Base-by-base conservation (phyloP, 2,329 filamentous ascomycete species). In the Colletotrichum limetticola region DNA sequence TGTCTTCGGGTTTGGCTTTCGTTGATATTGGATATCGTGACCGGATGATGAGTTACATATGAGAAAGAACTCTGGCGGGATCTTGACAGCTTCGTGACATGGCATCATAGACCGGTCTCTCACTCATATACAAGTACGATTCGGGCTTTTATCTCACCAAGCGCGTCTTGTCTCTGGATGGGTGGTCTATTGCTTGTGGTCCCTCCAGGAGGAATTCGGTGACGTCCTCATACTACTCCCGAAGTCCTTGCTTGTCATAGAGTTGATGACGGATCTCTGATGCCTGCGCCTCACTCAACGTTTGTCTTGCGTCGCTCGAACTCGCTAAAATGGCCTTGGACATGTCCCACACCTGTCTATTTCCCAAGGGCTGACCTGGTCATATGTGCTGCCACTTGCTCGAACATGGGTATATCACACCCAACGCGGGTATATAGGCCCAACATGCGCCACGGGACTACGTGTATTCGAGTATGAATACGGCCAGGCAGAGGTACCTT, bases 401-500 rank as follows among this genome's bases (percentile, higher is more conserved):
- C 76, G 71, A 86, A 86, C 1, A 85, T 84, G 12, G 79, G 74
- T 16, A 78, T 79, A 57, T 80, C 84, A 69, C 90, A 91, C 1
- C 83, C 87, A 4, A 90, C 89, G 6, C 87, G 83, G 8, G 90
- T 88, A 19, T 83, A 83, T 1, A 88, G 86, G 75, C 91, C 91
- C n/a, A 91, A 74, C 79, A 90, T 1, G 90, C 85, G 22, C 88
- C 88, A 3, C 3, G 37, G 19, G 6, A 42, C 16, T 42, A 42
- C 37, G 16, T 8, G 16, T 42, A 42, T 42, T 42, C 37, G 19
- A 19, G 14, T 6, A 3, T 19, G 37, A 42, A 42, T 7, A 42
- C 37, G 37, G 16, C 37, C 16, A 42, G 37, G 19, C 37, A 5
- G 16, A 42, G 14, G 14, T 42, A 16, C 37, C 37, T 42, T 19